Conservation (phyloP, 495 filamentous ascomycete genomes). For the Amphirosellinia nigrospora region DNA sequence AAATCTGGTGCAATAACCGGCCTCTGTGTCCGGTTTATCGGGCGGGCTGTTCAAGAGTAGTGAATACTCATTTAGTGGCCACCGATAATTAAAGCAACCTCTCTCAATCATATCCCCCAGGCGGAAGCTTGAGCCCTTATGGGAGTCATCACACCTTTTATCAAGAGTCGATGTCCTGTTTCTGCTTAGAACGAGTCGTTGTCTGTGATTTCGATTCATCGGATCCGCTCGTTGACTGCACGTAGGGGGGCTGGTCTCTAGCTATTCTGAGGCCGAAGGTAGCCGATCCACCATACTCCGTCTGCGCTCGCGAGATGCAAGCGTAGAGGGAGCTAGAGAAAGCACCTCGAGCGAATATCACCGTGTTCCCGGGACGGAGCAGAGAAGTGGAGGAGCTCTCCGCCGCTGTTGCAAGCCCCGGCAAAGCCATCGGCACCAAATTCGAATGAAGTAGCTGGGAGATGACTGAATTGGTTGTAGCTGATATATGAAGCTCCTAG, state of each 20-base stretch:
- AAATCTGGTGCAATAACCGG: background rate
- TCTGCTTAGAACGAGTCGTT: background rate
- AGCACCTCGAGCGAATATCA: slow-evolving; percentile 31
- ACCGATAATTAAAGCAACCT: slow-evolving; percentile 36
- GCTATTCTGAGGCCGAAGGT: background rate
- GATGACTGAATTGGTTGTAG: slow-evolving; percentile 31
- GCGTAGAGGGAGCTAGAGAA: slow-evolving; percentile 30
- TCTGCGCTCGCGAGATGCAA: slow-evolving; percentile 29
- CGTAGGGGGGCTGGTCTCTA: background rate
- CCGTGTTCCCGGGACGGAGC: slow-evolving; percentile 24
- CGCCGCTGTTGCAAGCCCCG: slow-evolving; percentile 32
- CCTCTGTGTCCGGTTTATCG: background rate
- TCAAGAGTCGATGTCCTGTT: background rate
- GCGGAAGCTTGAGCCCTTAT: slow-evolving; percentile 24
- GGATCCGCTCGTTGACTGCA: background rate
- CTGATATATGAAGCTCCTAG: slow-evolving; percentile 35
- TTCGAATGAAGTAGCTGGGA: slow-evolving; percentile 32
- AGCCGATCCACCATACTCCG: slow-evolving; percentile 5
- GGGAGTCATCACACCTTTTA: background rate
- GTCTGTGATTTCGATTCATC: background rate
- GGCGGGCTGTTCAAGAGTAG: slow-evolving; percentile 19
- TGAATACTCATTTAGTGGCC: slow-evolving; percentile 33
- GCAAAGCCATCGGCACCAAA: slow-evolving; percentile 34
- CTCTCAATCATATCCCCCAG: slow-evolving; percentile 30
- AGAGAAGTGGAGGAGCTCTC: slow-evolving; percentile 33